phyloP scores from a whole-genome alignment of 495 filamentous ascomycete genomes.

The Penicillium silybi region DNA sequence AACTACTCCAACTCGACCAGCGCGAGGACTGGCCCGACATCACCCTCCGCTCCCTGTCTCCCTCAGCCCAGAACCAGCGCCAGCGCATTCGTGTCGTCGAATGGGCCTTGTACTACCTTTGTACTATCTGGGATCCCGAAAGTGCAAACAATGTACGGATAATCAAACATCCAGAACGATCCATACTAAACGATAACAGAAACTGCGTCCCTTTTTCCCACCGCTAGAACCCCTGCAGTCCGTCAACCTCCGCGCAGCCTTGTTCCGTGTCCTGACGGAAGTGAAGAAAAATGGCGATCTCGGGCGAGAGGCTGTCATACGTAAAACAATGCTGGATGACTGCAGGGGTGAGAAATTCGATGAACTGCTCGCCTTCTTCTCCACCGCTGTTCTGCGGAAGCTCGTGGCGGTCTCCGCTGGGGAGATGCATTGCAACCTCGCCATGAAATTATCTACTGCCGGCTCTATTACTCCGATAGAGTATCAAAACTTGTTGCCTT shows the following conservation, averaged over 20 bases:
- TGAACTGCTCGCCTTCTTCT: conserved; percentile 76
- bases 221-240: conserved; percentile 83
- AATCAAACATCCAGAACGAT: neutral
- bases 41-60: conserved; percentile 57
- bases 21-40: conserved; percentile 74
- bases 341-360: conserved; percentile 80
- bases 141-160: conserved; percentile 62
- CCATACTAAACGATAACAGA: conserved; percentile 41
- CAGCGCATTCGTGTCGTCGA: conserved; percentile 73
- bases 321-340: conserved; percentile 90
- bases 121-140: conserved; percentile 73
- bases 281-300: conserved; percentile 82
- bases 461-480: conserved; percentile 55
- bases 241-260: conserved; percentile 77
- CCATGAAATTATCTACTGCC: conserved; percentile 60
- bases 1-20: conserved; percentile 71
- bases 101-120: conserved; percentile 80
- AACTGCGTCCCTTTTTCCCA: conserved; percentile 85
- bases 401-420: conserved; percentile 43
- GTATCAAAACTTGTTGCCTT: conserved; percentile 55
- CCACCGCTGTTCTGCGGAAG: conserved; percentile 73
- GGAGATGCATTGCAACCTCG: conserved; percentile 34
- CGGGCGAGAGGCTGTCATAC: conserved; percentile 68
- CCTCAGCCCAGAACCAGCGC: conserved; percentile 69
- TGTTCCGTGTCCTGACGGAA: conserved; percentile 74